phyloP scores from a whole-genome alignment of 352 stramenopile species.

The Globisporangium solare region DNA sequence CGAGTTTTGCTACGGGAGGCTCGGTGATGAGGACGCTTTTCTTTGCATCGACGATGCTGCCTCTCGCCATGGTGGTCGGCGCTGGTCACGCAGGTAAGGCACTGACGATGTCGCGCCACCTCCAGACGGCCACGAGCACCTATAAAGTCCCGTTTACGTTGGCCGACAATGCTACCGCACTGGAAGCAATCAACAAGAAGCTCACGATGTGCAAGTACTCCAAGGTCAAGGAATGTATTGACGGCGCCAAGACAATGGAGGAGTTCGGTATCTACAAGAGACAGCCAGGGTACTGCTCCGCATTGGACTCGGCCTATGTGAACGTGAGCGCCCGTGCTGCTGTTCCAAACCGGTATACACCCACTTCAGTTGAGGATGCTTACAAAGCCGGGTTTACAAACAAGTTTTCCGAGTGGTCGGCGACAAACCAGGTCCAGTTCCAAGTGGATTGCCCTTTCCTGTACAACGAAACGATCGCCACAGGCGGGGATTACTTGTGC shows the following conservation, averaged over 20 bases:
- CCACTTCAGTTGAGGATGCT: constrained; percentile 41
- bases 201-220: constrained; percentile 62
- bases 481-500: constrained; percentile 47
- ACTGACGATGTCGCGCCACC: constrained; percentile 13
- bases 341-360: constrained; percentile 51
- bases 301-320: constrained; percentile 47
- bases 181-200: constrained; percentile 25
- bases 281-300: constrained; percentile 36
- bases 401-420: constrained; percentile 59
- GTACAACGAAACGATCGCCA: constrained; percentile 47
- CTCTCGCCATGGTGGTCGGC: constrained; percentile 11
- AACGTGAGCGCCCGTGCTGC: constrained; percentile 26
- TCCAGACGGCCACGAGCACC: not conserved
- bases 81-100: constrained; percentile 5
- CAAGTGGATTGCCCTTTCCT: constrained; percentile 55
- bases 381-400: constrained; percentile 44
- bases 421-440: constrained; percentile 49
- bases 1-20: constrained; percentile 3
- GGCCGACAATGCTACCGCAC: constrained; percentile 29
- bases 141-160: constrained; percentile 31
- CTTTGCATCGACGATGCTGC: constrained; percentile 14
- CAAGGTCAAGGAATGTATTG: constrained; percentile 48
- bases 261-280: constrained; percentile 38
- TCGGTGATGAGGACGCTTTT: constrained; percentile 17
- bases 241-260: constrained; percentile 26